Conservation (phyloP, 2,329 filamentous ascomycete species). For the Cercospora nicotianae region DNA sequence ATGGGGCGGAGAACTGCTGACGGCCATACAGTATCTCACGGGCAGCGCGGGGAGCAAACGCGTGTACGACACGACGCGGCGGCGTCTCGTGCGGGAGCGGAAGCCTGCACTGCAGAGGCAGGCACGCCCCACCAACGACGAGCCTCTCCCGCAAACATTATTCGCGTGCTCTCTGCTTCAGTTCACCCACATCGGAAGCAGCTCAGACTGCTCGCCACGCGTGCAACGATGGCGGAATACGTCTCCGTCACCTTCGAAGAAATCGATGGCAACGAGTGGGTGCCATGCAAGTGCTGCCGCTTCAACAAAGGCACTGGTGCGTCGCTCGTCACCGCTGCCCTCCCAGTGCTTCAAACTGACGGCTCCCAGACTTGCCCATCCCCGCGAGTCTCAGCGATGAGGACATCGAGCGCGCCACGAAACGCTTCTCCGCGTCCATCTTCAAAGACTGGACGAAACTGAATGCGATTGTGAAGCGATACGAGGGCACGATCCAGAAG, state of each 20-base stretch:
- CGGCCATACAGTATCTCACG: neutral
- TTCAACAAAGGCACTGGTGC: constrained; percentile 23
- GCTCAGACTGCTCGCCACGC: neutral
- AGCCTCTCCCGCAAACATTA: neutral
- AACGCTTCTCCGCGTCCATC: constrained; percentile 34
- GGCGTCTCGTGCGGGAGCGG: neutral
- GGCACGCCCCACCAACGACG: neutral
- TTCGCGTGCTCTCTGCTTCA: neutral
- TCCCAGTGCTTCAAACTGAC: neutral
- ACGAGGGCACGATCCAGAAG: constrained; percentile 54
- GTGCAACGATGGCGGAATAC: constrained; percentile 21
- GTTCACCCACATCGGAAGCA: neutral
- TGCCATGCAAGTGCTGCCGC: constrained; percentile 31
- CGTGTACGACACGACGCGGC: neutral
- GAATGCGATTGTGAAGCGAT: constrained; percentile 49
- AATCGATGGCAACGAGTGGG: constrained; percentile 21
- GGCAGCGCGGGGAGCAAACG: neutral
- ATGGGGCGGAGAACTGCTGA: neutral
- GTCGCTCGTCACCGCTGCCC: neutral
- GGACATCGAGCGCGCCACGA: constrained; percentile 30
- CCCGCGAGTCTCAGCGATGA: constrained; percentile 22
- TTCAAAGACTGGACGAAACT: constrained; percentile 42
- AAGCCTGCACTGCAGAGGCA: neutral
- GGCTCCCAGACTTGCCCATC: constrained; percentile 25
- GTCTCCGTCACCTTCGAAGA: constrained; percentile 29